phyloP scores from a whole-genome alignment of 495 filamentous ascomycete species.

The Filosporella fistucella region DNA sequence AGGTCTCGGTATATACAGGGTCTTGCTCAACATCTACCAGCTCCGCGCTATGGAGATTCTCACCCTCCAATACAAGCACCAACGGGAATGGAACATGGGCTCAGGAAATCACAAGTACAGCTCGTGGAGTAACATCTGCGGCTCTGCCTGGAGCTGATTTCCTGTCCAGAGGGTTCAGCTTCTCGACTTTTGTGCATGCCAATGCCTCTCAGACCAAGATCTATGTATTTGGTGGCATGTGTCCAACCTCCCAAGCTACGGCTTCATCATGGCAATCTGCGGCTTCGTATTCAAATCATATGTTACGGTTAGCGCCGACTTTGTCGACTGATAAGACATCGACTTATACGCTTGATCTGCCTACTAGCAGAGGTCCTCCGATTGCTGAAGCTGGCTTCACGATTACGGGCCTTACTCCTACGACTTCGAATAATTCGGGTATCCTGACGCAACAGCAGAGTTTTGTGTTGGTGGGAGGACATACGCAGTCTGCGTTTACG shows the following conservation, averaged over 20 bases:
- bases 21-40: conserved; percentile 48
- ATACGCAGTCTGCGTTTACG: conserved; percentile 78
- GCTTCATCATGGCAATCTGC: conserved; percentile 49
- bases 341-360: conserved; percentile 13
- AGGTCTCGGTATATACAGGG: conserved; percentile 65
- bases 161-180: conserved; percentile 62
- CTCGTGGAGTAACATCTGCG: conserved; percentile 18
- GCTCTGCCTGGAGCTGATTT: conserved; percentile 54
- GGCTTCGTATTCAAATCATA: conserved; percentile 72
- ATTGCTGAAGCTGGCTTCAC: conserved; percentile 85
- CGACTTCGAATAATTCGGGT: conserved; percentile 51
- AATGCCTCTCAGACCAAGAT: conserved; percentile 40
- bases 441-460: conserved; percentile 60
- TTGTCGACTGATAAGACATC: not conserved
- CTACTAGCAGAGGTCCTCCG: conserved; percentile 39
- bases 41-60: conserved; percentile 53
- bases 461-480: conserved; percentile 81
- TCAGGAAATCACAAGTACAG: conserved; percentile 19
- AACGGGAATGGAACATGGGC: conserved; percentile 55
- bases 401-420: conserved; percentile 64
- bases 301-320: conserved; percentile 54
- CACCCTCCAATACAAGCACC: conserved; percentile 27
- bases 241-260: conserved; percentile 48
- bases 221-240: conserved; percentile 88
- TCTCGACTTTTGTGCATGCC: conserved; percentile 54